Percentiles rank a stretch among this genome's conserved stretches.
Conservation (phyloP, 345 rosid genomes). For the Rhodamnia rubescens region DNA sequence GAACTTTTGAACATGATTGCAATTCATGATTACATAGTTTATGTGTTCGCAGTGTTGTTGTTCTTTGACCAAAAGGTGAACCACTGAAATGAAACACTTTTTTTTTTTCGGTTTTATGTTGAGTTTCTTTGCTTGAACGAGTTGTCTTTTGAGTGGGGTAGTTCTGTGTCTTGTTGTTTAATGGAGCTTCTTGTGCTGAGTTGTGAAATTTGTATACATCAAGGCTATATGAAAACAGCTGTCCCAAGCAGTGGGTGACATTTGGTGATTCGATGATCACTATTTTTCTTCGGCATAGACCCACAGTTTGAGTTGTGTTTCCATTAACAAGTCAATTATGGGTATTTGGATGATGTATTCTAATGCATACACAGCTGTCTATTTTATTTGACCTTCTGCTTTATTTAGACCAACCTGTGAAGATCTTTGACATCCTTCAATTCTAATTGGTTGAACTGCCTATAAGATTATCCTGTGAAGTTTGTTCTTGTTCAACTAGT, state of each 20-base stretch:
- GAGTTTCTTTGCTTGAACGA: neutral
- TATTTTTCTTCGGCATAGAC: neutral
- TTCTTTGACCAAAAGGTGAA: neutral
- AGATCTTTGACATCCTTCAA: neutral
- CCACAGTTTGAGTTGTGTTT: neutral
- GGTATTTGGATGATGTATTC: neutral
- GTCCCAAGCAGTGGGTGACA: neutral
- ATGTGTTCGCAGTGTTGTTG: neutral
- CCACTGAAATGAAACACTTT: neutral
- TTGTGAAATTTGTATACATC: neutral
- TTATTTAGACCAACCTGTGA: neutral
- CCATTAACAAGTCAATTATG: neutral
- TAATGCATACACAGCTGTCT: neutral
- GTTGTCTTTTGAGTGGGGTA: neutral
- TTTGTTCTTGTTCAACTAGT: neutral
- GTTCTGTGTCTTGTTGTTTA: neutral
- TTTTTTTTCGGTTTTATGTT: neutral
- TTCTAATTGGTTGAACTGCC: neutral
- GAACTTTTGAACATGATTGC: neutral
- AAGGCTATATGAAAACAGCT: neutral
- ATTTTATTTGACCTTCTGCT: neutral
- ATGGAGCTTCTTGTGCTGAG: neutral
- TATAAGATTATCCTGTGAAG: neutral
- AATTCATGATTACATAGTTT: neutral
- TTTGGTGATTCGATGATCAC: neutral